Conservation (phyloP, 2,329 filamentous ascomycete genomes). For the Blastomyces silverae region DNA sequence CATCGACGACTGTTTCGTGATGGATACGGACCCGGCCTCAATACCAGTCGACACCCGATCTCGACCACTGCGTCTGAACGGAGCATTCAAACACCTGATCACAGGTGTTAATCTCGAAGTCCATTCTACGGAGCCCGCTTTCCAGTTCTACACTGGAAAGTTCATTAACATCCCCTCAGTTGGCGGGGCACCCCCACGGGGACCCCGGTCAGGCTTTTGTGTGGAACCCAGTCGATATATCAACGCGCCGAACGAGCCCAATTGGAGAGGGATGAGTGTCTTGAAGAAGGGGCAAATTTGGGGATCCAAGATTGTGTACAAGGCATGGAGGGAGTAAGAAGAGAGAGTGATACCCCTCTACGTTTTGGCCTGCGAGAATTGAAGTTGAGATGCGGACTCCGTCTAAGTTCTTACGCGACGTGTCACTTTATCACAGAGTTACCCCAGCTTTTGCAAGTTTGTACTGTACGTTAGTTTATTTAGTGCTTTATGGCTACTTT, state of each 20-base stretch:
- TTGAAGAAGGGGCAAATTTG: slow-evolving; percentile 80
- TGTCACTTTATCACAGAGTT: not conserved
- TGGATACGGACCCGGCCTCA: slow-evolving; percentile 55
- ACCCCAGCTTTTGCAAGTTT: not conserved
- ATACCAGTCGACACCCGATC: slow-evolving; percentile 61
- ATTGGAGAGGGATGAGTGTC: slow-evolving; percentile 71
- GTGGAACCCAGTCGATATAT: slow-evolving; percentile 88
- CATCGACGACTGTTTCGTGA: slow-evolving; percentile 86
- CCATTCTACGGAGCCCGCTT: slow-evolving; percentile 84
- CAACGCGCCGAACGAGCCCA: slow-evolving; percentile 74
- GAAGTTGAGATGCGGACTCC: not conserved
- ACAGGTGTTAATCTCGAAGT: slow-evolving; percentile 78
- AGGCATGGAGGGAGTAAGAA: slow-evolving; percentile 64
- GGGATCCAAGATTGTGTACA: slow-evolving; percentile 74
- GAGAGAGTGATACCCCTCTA: not conserved
- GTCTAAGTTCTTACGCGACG: not conserved
- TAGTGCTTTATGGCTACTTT: not conserved
- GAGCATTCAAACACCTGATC: slow-evolving; percentile 65
- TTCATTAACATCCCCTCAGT: slow-evolving; percentile 68
- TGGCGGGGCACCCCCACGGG: slow-evolving; percentile 55
- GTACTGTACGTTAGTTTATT: not conserved
- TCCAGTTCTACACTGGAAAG: slow-evolving; percentile 93
- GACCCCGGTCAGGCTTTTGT: slow-evolving; percentile 70
- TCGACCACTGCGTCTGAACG: slow-evolving; percentile 58
- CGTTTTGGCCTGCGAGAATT: not conserved